Evolutionary conservation across 768 basidiomycete genomes (phyloP).

Genomic region (Trametes villosa): DNA sequence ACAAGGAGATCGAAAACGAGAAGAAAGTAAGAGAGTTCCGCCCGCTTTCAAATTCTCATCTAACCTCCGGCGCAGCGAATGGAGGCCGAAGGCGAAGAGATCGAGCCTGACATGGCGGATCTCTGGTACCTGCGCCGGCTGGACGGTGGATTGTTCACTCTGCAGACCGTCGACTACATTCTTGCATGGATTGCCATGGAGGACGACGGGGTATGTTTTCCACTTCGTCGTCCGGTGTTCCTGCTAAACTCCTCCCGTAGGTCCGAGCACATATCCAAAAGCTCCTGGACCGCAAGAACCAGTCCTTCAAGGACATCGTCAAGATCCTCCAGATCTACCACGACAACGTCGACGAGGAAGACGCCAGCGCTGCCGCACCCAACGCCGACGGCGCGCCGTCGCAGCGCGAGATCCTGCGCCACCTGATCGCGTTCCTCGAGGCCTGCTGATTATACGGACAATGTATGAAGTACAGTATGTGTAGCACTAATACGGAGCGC

Average conservation of each 20-base stretch:
- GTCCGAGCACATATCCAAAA: slow-evolving; percentile 74
- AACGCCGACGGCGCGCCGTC: slow-evolving; percentile 47
- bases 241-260: slow-evolving; percentile 44
- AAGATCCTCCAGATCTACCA: slow-evolving; percentile 71
- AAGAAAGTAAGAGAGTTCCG: slow-evolving; percentile 52
- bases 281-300: slow-evolving; percentile 76
- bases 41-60: neutral
- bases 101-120: slow-evolving; percentile 68
- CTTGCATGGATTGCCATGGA: slow-evolving; percentile 97
- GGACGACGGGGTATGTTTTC: slow-evolving; percentile 85
- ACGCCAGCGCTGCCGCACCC: slow-evolving; percentile 38
- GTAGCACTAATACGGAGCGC: slow-evolving; percentile 12
- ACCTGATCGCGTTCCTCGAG: slow-evolving; percentile 67
- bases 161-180: slow-evolving; percentile 94
- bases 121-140: slow-evolving; percentile 84
- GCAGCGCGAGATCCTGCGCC: slow-evolving; percentile 70
- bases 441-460: slow-evolving; percentile 35
- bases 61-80: slow-evolving; percentile 47
- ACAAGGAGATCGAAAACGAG: slow-evolving; percentile 71
- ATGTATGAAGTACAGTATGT: slow-evolving; percentile 19
- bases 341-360: slow-evolving; percentile 70
- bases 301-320: slow-evolving; percentile 72
- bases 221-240: neutral
- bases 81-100: slow-evolving; percentile 57
- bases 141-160: slow-evolving; percentile 84